Conservation (phyloP, 129 eudicot species). For the Chrysanthemum makinoi region DNA sequence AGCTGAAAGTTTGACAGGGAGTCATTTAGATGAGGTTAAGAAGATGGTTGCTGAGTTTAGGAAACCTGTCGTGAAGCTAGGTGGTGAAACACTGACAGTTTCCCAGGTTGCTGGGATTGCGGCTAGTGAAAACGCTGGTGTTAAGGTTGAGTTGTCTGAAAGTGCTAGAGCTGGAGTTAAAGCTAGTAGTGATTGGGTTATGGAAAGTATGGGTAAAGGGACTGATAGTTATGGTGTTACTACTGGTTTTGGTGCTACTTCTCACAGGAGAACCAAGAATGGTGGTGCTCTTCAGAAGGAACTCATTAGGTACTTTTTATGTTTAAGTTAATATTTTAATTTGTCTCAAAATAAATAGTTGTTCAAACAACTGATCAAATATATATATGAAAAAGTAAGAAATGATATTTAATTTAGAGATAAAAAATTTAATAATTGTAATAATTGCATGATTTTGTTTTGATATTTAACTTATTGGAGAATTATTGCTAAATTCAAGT, state of each 20-base stretch:
- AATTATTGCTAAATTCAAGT: too few relatives aligned
- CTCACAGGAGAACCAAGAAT: slow-evolving; percentile 53
- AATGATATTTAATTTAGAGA: too few relatives aligned
- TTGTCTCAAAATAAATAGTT: too few relatives aligned
- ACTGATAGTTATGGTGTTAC: slow-evolving; percentile 60
- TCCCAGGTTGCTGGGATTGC: slow-evolving; percentile 76
- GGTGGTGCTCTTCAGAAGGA: slow-evolving; percentile 64
- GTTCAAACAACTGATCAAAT: too few relatives aligned
- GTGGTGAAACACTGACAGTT: slow-evolving; percentile 60
- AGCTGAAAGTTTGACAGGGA: slow-evolving; percentile 62
- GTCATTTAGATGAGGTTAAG: slow-evolving; percentile 79
- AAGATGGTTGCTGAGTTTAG: slow-evolving; percentile 79
- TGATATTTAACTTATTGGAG: too few relatives aligned
- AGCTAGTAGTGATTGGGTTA: slow-evolving; percentile 60
- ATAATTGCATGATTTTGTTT: too few relatives aligned
- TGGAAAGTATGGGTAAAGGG: slow-evolving; percentile 53
- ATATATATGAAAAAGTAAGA: too few relatives aligned
- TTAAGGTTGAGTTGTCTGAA: slow-evolving; percentile 75
- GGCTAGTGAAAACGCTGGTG: slow-evolving; percentile 29
- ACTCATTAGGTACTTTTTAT: slow-evolving; percentile 39
- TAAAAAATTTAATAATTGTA: too few relatives aligned
- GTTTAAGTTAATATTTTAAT: neutral
- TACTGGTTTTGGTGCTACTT: slow-evolving; percentile 57
- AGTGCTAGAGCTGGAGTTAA: slow-evolving; percentile 44
- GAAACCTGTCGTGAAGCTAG: slow-evolving; percentile 64